Conservation (phyloP, 257 asterid genomes). For the Pogostemon cablin region DNA sequence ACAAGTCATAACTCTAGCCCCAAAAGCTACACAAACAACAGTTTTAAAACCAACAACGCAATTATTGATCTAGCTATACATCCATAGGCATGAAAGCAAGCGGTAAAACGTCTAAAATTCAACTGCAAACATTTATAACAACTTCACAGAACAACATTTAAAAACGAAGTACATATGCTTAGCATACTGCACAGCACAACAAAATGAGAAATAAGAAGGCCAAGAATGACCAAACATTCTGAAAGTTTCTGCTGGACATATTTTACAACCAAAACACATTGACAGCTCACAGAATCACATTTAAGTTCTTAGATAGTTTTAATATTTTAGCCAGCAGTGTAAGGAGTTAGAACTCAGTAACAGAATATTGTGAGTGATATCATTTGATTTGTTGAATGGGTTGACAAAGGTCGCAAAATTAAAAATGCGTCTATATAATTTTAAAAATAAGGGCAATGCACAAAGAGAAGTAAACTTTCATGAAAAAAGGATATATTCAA, state of each 20-base stretch:
- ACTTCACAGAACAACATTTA: neutral
- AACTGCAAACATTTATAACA: neutral
- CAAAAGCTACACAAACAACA: constrained; percentile 16
- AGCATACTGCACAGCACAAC: constrained; percentile 3
- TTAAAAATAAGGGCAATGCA: constrained; percentile 2
- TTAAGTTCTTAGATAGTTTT: neutral
- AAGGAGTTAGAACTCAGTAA: neutral
- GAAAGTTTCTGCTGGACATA: neutral
- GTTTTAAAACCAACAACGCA: neutral
- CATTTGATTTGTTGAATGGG: neutral
- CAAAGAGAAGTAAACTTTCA: neutral
- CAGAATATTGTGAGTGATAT: neutral
- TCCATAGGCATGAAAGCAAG: neutral
- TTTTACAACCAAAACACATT: neutral
- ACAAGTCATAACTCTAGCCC: constrained; percentile 6
- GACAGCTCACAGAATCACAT: neutral
- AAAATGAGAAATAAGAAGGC: neutral
- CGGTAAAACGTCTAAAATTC: neutral
- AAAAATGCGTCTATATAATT: neutral
- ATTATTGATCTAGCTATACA: neutral
- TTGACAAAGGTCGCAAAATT: neutral
- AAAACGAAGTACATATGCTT: neutral
- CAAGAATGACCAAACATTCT: neutral
- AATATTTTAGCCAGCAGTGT: neutral
- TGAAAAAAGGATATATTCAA: neutral